Evolutionary conservation across 2,329 filamentous ascomycete genomes (phyloP).

Genomic region (Botryotinia globosa): DNA sequence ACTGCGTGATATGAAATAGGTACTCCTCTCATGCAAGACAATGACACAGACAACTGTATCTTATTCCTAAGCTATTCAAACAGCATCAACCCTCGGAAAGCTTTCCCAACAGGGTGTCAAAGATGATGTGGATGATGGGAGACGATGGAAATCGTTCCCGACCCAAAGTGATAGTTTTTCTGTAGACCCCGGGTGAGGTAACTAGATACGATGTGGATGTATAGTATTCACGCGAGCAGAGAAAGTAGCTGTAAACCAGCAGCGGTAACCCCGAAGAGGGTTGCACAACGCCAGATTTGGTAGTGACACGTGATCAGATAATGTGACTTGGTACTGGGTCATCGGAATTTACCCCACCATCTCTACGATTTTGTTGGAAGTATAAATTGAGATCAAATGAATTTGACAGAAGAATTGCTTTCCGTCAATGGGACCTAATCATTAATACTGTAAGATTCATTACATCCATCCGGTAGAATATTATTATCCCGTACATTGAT

Average conservation of each 20-base stretch:
- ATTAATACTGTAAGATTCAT: background rate
- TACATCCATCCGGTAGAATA: background rate
- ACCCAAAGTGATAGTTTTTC: background rate
- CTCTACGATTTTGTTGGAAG: background rate
- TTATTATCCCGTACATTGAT: background rate
- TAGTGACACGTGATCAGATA: background rate
- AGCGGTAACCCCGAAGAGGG: background rate
- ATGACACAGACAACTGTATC: background rate
- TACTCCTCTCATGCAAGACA: background rate
- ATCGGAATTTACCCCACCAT: background rate
- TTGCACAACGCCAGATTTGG: background rate
- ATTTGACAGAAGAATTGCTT: background rate
- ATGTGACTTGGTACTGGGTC: background rate
- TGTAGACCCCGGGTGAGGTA: background rate
- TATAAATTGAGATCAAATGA: too few species aligned
- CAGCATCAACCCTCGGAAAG: background rate
- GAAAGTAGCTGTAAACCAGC: background rate
- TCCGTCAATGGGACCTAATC: background rate
- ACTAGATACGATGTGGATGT: background rate
- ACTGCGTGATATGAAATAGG: background rate
- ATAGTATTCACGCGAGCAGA: background rate
- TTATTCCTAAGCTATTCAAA: background rate
- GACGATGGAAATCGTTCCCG: background rate
- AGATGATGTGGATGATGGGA: background rate
- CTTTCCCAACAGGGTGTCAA: background rate